These are phyloP conservation scores for Pyrus bretschneideri DNA, from an alignment of 306 rosid genomes.

Conservation along the genomic window DNA sequence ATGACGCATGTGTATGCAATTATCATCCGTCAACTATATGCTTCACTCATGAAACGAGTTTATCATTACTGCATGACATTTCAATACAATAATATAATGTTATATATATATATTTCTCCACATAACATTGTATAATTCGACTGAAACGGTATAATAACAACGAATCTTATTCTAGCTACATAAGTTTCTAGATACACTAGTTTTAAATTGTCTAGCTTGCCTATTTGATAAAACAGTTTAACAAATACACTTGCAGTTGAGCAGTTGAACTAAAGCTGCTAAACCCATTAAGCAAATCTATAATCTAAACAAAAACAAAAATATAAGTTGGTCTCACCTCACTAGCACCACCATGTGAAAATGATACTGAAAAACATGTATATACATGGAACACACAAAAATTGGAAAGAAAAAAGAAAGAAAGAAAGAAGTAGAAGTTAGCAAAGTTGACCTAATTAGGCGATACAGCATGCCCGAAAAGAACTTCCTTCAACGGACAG, in stretches of 20 bases:
- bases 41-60: neutral
- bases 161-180: too few relatives aligned
- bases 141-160: too few relatives aligned
- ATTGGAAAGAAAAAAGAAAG: too few relatives aligned
- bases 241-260: conserved; percentile 2
- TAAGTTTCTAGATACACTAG: neutral
- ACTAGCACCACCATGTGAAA: neutral
- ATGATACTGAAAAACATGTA: neutral
- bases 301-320: neutral
- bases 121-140: too few relatives aligned
- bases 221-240: neutral
- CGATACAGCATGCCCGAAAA: neutral
- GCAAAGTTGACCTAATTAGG: neutral
- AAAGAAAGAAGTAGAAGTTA: neutral
- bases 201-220: neutral
- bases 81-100: too few relatives aligned
- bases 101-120: too few relatives aligned
- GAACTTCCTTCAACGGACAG: neutral
- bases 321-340: neutral
- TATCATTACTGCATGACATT: too few relatives aligned
- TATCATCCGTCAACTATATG: neutral
- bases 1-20: conserved; percentile 18
- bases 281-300: neutral
- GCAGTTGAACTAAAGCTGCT: conserved; percentile 9
- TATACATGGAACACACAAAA: neutral